Conservation (phyloP, 2,329 filamentous ascomycete genomes). For the Fusarium nygamai region DNA sequence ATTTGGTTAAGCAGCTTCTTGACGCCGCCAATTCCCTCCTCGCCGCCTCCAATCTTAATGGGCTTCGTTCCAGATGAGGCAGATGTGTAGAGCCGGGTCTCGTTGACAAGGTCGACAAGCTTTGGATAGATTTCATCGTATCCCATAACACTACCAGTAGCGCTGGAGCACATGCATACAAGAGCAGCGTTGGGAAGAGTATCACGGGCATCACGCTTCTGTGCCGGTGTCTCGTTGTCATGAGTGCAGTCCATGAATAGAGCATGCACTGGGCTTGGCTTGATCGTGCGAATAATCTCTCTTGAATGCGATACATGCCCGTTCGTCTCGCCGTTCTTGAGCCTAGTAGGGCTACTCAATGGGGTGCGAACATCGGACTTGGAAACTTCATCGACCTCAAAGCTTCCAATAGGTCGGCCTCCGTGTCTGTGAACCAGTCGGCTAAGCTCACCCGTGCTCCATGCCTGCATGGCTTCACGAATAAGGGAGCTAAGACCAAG, state of each 20-base stretch:
- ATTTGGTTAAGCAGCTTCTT: constrained; percentile 96
- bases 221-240: constrained; percentile 95
- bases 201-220: constrained; percentile 93
- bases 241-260: constrained; percentile 99
- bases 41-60: constrained; percentile 74
- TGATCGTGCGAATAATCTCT: constrained; percentile 82
- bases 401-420: constrained; percentile 94
- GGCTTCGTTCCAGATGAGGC: constrained; percentile 70
- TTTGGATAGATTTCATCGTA: constrained; percentile 97
- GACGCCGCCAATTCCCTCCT: constrained; percentile 86
- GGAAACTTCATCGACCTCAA: constrained; percentile 89
- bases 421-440: constrained; percentile 92
- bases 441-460: constrained; percentile 93
- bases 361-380: constrained; percentile 61
- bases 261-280: constrained; percentile 88
- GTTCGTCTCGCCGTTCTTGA: constrained; percentile 34
- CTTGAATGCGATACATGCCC: constrained; percentile 53
- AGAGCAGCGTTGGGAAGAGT: constrained; percentile 94
- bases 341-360: constrained; percentile 46
- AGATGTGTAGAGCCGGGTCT: constrained; percentile 85
- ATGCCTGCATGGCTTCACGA: constrained; percentile 97
- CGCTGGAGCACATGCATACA: constrained; percentile 94
- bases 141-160: constrained; percentile 95
- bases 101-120: constrained; percentile 91
- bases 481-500: constrained; percentile 92